Base-by-base conservation (phyloP, 1,139 yeast species). In the Nematodospora anomalae region DNA sequence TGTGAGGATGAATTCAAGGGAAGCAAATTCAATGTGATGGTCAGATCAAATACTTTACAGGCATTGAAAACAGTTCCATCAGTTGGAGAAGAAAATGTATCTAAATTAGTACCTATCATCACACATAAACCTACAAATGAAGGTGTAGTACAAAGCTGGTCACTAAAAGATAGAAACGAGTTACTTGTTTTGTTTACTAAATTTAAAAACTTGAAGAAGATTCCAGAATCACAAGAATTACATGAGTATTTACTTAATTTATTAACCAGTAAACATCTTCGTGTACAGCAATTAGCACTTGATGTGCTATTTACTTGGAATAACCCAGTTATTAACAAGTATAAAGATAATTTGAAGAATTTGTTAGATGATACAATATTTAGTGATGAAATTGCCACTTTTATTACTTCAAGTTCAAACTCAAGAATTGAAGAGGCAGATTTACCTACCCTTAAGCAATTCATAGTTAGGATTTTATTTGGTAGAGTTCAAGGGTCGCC, bases 361-460 rank as follows among this genome's bases (percentile, higher is more conserved):
- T 62, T 94, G 40, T 64, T 92, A 21, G 96, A 90, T 55, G 96
- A 89, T 45, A 76, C 87, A 2, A 67, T 83, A 16, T 90, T 88
- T 62, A 79, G 88, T 42, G 98, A 94, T 57, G 97, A 90, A 58
- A 64, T 90, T 24, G 67, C 86, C 22, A 76, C 74, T 24, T 71
- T 92, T 32, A 64, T 87, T 25, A 64, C 76, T 4, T 46, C 47
- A 23, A 79, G 72, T n/a, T 67, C 74, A n/a, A 71, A 71, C 6
- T 60, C 64, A 2, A 28, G 30, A 4, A 70, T 89, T 35, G 89
- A 84, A 46, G 70, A 67, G 10, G 69, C 67, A 6, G 97, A 90
- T 53, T 65, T 74, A 14, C 64, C 58, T 1, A 58, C 47, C 0
- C 69, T 92, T 4, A 76, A 89, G 75, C 94, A 95, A 1, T 57